Base-by-base conservation (phyloP, 169 alveolate genomes). In the Plasmodium gallinaceum region DNA sequence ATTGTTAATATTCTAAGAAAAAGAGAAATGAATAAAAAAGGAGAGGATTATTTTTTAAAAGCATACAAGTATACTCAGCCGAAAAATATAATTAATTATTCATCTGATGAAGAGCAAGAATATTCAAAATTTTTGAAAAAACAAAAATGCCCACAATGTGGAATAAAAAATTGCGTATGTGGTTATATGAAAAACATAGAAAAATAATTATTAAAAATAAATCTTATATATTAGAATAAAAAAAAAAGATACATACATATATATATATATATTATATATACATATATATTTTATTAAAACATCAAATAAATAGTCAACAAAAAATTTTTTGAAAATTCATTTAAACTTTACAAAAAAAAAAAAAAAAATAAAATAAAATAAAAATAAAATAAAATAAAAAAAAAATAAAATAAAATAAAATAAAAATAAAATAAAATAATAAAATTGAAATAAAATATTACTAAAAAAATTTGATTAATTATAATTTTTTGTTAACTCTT, bases 71-170 rank as follows among this genome's bases (percentile, higher is more conserved):
- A 58, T 20, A 78, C 89, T 52, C 89, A 78, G 16, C 89, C 89
- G 32, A 51, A 69, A 26, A 70, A 68, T 37, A 65, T 78, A 45
- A 78, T 78, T 78, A 76, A 78, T 26, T 78, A 78, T 26, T 62
- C 89, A 16, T 62, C 89, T 24, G 78, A 20, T 0, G 80, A 78
- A 22, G 71, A 43, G 14, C 89, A 54, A 1, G 89, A 65, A 26
- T 78, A 78, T 20, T 62, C 89, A 14, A n/a, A 78, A 45, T 16
- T 78, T 46, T 26, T 78, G 58, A 78, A 64, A 20, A 78, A 20
- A 32, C 89, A 75, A 3, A 78, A 78, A 45, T 78, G 89, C 16
- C 89, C 89, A 10, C 89, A 64, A 24, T 78, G 89, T 45, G 89
- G 89, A 22, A 58, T 78, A 10, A 78, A 78, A 45, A 78, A 78